Conservation (phyloP, 1,284 basidiomycete genomes). For the Tremellales sp. region DNA sequence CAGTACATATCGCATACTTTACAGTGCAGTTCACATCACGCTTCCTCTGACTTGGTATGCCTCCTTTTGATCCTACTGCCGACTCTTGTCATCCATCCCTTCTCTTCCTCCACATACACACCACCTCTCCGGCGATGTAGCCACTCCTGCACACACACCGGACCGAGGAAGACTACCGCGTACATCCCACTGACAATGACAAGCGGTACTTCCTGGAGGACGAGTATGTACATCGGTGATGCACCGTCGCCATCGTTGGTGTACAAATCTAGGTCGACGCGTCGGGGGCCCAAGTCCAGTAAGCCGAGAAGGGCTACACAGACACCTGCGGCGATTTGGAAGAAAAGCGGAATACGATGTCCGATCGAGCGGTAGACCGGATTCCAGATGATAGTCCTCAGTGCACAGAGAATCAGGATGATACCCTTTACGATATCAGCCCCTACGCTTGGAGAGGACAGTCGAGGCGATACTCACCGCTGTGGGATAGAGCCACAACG, state of each 20-base stretch:
- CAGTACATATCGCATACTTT: too few species aligned
- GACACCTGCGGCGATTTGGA: conserved; percentile 13
- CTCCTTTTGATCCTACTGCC: not conserved
- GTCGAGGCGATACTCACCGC: conserved; percentile 10
- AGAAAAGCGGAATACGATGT: conserved; percentile 16
- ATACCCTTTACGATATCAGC: conserved; percentile 8
- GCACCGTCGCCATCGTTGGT: conserved; percentile 4
- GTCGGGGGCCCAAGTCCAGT: conserved; percentile 17
- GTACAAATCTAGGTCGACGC: conserved; percentile 10
- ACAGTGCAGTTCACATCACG: too few species aligned
- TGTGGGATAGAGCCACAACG: conserved; percentile 30
- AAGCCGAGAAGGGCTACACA: conserved; percentile 17
- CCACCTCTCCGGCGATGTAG: not conserved
- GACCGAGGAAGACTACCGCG: conserved; percentile 7
- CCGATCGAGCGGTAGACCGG: conserved; percentile 2
- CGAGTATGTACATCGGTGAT: conserved; percentile 17
- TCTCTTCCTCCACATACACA: not conserved
- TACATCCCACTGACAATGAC: conserved; percentile 18
- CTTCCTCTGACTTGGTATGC: too few species aligned
- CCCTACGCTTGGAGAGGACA: not conserved
- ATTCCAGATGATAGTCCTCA: conserved; percentile 25
- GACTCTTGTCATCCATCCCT: not conserved
- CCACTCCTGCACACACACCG: not conserved
- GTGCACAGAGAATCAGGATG: conserved; percentile 17
- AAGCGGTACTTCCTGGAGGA: conserved; percentile 13